Base-by-base conservation (phyloP, 2,329 filamentous ascomycete genomes). In the Ophioceras dolichostomum region DNA sequence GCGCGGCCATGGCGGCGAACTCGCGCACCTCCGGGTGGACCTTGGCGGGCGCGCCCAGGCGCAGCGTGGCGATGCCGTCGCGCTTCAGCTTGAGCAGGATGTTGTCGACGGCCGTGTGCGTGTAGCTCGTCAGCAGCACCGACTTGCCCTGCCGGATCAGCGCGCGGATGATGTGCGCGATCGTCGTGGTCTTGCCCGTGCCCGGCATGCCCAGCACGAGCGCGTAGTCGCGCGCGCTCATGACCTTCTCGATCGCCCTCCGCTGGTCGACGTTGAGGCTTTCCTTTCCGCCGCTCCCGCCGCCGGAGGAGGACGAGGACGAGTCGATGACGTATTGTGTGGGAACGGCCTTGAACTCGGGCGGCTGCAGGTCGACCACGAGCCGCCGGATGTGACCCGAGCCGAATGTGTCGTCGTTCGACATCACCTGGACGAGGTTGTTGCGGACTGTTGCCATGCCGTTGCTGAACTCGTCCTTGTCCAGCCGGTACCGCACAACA, bases 121-220 rank as follows among this genome's bases (percentile, higher is more conserved):
- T 98, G 56, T 96, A 96, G 0, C 88, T 95, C 0, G 91, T 93
- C 29, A 98, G 65, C 6, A 98, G 65, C 12, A 98, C 87, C 39
- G 83, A 94, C 61, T 96, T 96, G 10, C 86, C 83, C 55, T 94
- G 84, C 0, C 81, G 77, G 5, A 91, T 81, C 21, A 98, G 67
- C 1, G 89, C 85, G 32, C 85, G 79, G 49, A 98, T 96, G 47
- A 98, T 95, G 54, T 96, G 88, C 5, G 89, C 87, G 51, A 98
- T 96, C 0, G 91, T 98, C 0, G 91, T 98, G 3, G 91, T 98
- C 59, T 98, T 98, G 40, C 91, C 91, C 0, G 91, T 98, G 7
- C 91, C 91, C 2, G 91, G 91, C 91, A 98, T 98, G 20, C 91
- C 91, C 16, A 98, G 73, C 10, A 98, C 88, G n/a, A 98, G 68